Evolutionary conservation across 2,329 filamentous ascomycete genomes (phyloP).

Genomic region (Leptographium galeiforme): DNA sequence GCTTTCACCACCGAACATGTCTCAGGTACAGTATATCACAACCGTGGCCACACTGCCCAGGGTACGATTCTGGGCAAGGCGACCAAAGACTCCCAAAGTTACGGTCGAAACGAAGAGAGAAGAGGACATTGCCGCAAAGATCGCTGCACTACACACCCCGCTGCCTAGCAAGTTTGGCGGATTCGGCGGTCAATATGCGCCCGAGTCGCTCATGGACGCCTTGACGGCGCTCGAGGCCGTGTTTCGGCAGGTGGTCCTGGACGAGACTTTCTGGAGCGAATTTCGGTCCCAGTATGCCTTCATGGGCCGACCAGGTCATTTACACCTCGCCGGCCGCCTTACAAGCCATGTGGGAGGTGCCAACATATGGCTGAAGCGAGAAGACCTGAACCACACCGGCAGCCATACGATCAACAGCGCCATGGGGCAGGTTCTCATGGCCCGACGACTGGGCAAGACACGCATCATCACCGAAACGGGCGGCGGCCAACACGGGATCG

Average conservation of each 20-base stretch:
- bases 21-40: background rate
- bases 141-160: background rate
- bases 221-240: conserved; percentile 79
- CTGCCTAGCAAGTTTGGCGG: conserved; percentile 53
- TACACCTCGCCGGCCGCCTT: conserved; percentile 78
- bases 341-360: conserved; percentile 84
- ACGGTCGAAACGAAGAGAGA: background rate
- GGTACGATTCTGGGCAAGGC: background rate
- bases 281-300: conserved; percentile 92
- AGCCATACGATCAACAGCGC: conserved; percentile 99
- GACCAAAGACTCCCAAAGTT: background rate
- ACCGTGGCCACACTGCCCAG: background rate
- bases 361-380: conserved; percentile 94
- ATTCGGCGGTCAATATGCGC: conserved; percentile 94
- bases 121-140: background rate
- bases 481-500: conserved; percentile 94
- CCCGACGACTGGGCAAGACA: conserved; percentile 77
- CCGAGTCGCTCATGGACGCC: conserved; percentile 96
- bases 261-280: conserved; percentile 92
- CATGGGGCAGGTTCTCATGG: conserved; percentile 80
- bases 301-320: conserved; percentile 86
- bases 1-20: background rate
- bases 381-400: conserved; percentile 95
- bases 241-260: conserved; percentile 76
- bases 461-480: conserved; percentile 97